A percentile compares a stretch with the other conserved stretches of the same genome.
Evolutionary conservation across 768 basidiomycete genomes (phyloP).

Genomic region (Mycena pura): DNA sequence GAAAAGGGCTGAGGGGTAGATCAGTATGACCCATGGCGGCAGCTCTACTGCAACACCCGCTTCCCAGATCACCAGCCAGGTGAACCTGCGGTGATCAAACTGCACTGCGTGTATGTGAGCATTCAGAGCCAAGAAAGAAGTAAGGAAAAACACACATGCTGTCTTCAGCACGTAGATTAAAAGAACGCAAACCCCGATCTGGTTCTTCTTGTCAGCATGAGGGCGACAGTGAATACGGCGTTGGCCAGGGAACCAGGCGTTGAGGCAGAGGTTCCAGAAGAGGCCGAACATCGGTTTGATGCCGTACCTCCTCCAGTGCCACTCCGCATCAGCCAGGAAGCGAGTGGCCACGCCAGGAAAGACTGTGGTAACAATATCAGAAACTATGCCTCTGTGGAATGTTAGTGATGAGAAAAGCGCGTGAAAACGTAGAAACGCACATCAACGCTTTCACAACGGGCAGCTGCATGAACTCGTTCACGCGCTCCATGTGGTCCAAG

Average conservation of each 20-base stretch:
- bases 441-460: not conserved
- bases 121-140: not conserved
- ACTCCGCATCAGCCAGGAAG: slow-evolving; percentile 19
- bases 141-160: not conserved
- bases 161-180: slow-evolving; percentile 32
- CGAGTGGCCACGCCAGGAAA: slow-evolving; percentile 30
- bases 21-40: slow-evolving; percentile 35
- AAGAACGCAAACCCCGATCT: slow-evolving; percentile 36
- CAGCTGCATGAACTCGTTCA: not conserved
- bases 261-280: slow-evolving; percentile 38
- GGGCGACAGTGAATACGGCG: slow-evolving; percentile 29
- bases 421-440: not conserved
- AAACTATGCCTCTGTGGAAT: no score
- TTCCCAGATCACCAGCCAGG: slow-evolving; percentile 45
- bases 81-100: slow-evolving; percentile 29
- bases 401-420: not conserved
- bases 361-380: slow-evolving; percentile 5
- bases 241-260: slow-evolving; percentile 23
- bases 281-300: slow-evolving; percentile 31
- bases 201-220: slow-evolving; percentile 39
- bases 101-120: not conserved
- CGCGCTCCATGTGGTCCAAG: not conserved
- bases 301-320: slow-evolving; percentile 22
- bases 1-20: slow-evolving; percentile 41
- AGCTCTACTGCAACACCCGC: slow-evolving; percentile 39